A percentile compares a stretch with the other conserved stretches of the same genome.
Conservation (phyloP, 2,329 filamentous ascomycete species). For the Scolecobasidium constrictum region DNA sequence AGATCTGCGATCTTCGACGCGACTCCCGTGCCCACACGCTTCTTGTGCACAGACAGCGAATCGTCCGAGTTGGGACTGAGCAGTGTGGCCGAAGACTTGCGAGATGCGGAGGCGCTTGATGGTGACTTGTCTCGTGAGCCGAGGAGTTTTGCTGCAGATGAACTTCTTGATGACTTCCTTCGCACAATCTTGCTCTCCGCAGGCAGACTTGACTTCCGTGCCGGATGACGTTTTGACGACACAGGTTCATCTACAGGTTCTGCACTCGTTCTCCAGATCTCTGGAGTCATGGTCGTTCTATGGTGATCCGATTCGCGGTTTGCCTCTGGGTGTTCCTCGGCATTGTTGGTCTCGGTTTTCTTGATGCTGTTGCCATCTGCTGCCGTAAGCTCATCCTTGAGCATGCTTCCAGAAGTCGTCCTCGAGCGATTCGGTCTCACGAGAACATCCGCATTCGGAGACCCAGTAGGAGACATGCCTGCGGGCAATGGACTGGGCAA, state of each 20-base stretch:
- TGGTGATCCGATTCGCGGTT: background rate
- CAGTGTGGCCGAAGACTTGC: background rate
- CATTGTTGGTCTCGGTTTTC: background rate
- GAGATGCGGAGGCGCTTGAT: background rate
- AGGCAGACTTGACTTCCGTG: background rate
- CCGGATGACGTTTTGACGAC: background rate
- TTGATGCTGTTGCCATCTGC: background rate
- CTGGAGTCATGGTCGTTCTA: background rate
- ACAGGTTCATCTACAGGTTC: background rate
- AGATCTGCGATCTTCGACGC: constrained; percentile 8
- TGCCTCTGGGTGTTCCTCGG: background rate
- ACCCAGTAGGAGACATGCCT: background rate
- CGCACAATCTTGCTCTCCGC: background rate
- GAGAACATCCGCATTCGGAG: too few relatives aligned
- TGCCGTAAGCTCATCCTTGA: background rate
- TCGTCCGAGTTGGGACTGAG: background rate
- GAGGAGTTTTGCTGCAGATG: background rate
- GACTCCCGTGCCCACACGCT: background rate
- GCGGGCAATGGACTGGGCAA: background rate
- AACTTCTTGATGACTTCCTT: background rate
- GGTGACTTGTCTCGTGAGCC: background rate
- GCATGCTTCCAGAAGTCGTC: background rate
- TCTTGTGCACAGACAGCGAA: constrained; percentile 1
- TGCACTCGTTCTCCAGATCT: background rate
- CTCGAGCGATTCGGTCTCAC: too few relatives aligned